Percentiles rank a stretch among this genome's conserved stretches.
Evolutionary conservation across 1,284 basidiomycete species (phyloP).

Genomic region (Ceratobasidium sp.): DNA sequence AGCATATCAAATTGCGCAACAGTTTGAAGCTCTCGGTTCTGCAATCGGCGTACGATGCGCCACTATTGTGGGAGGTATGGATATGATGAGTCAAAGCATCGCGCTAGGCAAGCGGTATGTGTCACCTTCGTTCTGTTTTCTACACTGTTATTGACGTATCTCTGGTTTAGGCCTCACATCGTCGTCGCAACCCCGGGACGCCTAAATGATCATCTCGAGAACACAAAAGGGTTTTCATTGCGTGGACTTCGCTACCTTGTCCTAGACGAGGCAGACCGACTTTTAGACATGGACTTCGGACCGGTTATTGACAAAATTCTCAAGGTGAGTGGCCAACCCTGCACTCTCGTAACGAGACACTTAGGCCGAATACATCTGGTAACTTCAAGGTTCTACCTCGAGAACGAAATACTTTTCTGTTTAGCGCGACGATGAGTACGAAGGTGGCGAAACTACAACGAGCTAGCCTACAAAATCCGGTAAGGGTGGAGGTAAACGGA

Average conservation of each 20-base stretch:
- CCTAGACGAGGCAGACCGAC: conserved; percentile 96
- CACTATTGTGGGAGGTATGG: conserved; percentile 95
- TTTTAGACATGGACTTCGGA: conserved; percentile 98
- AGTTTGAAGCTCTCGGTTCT: conserved; percentile 93
- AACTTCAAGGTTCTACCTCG: conserved; percentile 78
- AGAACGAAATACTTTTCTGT: conserved; percentile 95
- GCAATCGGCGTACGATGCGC: conserved; percentile 93
- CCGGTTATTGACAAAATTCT: conserved; percentile 97
- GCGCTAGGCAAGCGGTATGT: conserved; percentile 83
- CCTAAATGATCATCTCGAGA: conserved; percentile 95
- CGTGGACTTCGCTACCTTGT: conserved; percentile 91
- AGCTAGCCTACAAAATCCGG: conserved; percentile 94
- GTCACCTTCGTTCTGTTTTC: conserved; percentile 27
- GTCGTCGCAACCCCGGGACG: conserved; percentile 98
- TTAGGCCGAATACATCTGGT: too few relatives aligned
- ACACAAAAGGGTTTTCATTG: conserved; percentile 97
- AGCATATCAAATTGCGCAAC: conserved; percentile 98
- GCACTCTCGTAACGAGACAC: too few relatives aligned
- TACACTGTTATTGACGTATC: background rate
- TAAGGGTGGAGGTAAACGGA: conserved; percentile 93
- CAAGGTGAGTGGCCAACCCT: conserved; percentile 61
- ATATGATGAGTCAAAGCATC: conserved; percentile 93
- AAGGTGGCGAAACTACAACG: conserved; percentile 98
- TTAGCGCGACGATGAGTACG: conserved; percentile 99
- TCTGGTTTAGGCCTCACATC: conserved; percentile 76